Evolutionary conservation across 1,284 basidiomycete species (phyloP).

Genomic region (Fistulina hepatica): DNA sequence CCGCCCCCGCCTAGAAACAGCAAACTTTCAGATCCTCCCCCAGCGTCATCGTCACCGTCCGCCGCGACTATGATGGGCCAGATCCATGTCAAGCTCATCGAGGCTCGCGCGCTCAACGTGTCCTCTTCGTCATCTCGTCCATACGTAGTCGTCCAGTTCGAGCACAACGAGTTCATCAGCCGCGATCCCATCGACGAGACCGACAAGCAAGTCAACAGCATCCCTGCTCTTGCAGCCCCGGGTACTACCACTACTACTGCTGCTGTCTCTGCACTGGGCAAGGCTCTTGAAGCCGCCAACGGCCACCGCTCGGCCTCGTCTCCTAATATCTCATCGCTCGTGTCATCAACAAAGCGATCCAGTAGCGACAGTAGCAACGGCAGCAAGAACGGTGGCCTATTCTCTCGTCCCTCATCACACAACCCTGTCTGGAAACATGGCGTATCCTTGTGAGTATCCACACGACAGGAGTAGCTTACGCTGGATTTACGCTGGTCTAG

Average conservation of each 20-base stretch:
- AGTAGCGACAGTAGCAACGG: constrained; percentile 21
- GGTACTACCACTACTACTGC: constrained; percentile 52
- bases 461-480: constrained; percentile 7
- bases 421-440: constrained; percentile 99
- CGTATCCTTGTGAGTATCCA: constrained; percentile 78
- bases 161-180: constrained; percentile 97
- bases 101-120: constrained; percentile 80
- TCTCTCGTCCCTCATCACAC: constrained; percentile 58
- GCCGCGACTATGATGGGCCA: constrained; percentile 58
- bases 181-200: constrained; percentile 80
- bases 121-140: constrained; percentile 60
- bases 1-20: constrained; percentile 42
- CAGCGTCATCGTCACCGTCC: constrained; percentile 32
- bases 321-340: too few species aligned
- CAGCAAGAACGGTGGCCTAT: constrained; percentile 38
- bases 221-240: constrained; percentile 51
- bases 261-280: constrained; percentile 60
- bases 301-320: constrained; percentile 15
- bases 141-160: constrained; percentile 96
- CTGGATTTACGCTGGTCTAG: constrained; percentile 31
- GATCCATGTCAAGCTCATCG: constrained; percentile 93
- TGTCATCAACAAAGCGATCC: constrained; percentile 12
- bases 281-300: constrained; percentile 34
- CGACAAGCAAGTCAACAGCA: constrained; percentile 81
- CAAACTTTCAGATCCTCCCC: constrained; percentile 26